Base-by-base conservation (phyloP, 2,329 filamentous ascomycete genomes). In the Exserohilum rostratum region DNA sequence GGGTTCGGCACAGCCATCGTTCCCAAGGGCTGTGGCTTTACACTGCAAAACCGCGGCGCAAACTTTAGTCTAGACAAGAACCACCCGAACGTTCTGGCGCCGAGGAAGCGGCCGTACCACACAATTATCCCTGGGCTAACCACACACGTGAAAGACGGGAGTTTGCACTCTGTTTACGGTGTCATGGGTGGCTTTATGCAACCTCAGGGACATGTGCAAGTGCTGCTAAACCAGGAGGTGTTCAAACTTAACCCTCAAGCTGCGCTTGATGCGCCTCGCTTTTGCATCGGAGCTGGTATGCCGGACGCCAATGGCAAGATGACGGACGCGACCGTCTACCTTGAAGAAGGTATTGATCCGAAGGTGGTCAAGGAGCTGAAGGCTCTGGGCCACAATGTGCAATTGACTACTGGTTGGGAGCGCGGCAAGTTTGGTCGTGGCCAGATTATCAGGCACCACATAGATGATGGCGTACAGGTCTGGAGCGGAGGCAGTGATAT, bases 111-210 rank as follows among this genome's bases (percentile, higher is more conserved):
- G 40, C 95, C 95, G 0, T 99, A 98, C 77, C 95, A 98, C 76
- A 99, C 95, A 49, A 98, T 99, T 74, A 99, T 99, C 67, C 93
- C 95, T 0, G 93, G 90, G 0, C 83, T 98, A 74, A 86, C 93
- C 15, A 98, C 95, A 0, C 91, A 95, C 64, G 73, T 85, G 15
- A 78, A 79, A 4, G 91, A 96, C 65, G 85, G 85, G 22, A 87
- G 84, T 44, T 78, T 98, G 52, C 90, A 96, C 74, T 89, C 86
- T 3, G 90, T 96, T 0, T 97, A 93, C 68, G 95, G 95, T 48
- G 93, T 98, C 56, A 98, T 98, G 95, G 95, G 95, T 47, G 93
- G 92, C 2, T 98, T 96, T 77, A 98, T 98, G 90, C 95, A 99
- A 78, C 95, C 95, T 0, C 95, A 98, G 76, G 95, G 93, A 18